Evolutionary conservation across 441 rosid genomes (phyloP).

Genomic region (Pelargonium fulgidum): DNA sequence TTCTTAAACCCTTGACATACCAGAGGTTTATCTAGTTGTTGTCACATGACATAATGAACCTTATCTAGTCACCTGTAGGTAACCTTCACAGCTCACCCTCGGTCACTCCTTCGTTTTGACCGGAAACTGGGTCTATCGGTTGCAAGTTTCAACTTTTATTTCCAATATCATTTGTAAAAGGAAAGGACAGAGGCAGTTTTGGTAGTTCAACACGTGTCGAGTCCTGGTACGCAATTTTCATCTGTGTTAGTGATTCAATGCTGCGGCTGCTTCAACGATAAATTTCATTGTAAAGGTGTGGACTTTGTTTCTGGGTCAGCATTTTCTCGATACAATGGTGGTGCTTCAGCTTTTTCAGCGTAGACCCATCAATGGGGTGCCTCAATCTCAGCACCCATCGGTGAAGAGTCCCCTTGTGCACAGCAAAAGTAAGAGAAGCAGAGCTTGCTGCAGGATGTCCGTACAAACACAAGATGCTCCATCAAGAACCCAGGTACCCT

Average conservation of each 20-base stretch:
- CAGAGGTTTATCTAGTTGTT: too few species aligned
- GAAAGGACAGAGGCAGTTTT: neutral
- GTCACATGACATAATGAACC: too few species aligned
- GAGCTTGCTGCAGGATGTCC: slow-evolving; percentile 3
- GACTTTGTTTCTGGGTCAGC: slow-evolving; percentile 11
- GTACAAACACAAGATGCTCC: slow-evolving; percentile 15
- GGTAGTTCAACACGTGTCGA: slow-evolving; percentile 37
- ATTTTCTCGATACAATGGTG: neutral
- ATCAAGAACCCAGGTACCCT: slow-evolving; percentile 21
- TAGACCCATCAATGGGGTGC: slow-evolving; percentile 36
- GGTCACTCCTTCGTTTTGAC: too few species aligned
- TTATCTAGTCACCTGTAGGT: too few species aligned
- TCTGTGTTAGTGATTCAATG: neutral
- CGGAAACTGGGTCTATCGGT: too few species aligned
- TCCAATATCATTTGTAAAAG: too few species aligned
- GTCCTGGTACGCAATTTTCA: slow-evolving; percentile 27
- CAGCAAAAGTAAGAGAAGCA: neutral
- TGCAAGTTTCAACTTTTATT: too few species aligned
- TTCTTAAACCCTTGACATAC: too few species aligned
- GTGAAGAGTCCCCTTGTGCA: neutral
- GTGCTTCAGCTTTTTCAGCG: slow-evolving; percentile 21
- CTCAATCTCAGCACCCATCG: neutral
- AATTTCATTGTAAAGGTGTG: slow-evolving; percentile 1
- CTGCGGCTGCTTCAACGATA: neutral
- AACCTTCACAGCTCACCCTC: too few species aligned